Conservation (phyloP, 2,329 filamentous ascomycete species). For the Myriosclerotinia scirpicola region DNA sequence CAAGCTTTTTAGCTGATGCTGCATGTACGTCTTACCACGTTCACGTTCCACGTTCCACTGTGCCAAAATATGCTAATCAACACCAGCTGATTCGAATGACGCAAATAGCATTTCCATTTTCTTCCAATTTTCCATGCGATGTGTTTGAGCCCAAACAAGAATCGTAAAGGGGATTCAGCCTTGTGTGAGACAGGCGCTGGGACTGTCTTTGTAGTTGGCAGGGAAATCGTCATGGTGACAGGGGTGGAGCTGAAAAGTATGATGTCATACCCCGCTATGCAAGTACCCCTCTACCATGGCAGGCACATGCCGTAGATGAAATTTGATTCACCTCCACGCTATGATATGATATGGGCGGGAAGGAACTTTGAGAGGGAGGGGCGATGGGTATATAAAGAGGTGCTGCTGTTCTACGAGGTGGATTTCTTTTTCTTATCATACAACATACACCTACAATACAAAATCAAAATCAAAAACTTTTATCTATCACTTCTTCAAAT, state of each 20-base stretch:
- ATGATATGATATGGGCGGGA: neutral
- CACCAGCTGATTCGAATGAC: neutral
- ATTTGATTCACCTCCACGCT: neutral
- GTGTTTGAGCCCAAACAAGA: neutral
- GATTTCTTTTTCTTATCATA: neutral
- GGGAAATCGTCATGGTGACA: neutral
- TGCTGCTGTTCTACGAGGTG: neutral
- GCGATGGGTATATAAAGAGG: neutral
- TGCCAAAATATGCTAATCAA: neutral
- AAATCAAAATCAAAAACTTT: neutral
- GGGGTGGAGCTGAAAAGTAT: neutral
- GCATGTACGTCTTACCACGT: no score
- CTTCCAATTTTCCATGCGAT: no score
- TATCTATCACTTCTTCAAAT: neutral
- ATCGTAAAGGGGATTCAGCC: neutral
- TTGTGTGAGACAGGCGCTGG: neutral
- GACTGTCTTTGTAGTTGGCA: neutral
- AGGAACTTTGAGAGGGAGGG: neutral
- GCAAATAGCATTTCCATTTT: no score
- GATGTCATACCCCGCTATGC: constrained; percentile 8
- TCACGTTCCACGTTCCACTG: neutral
- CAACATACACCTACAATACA: neutral
- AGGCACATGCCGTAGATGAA: neutral
- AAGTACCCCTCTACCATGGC: neutral
- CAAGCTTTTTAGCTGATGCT: constrained; percentile 19